Percentiles rank a stretch among this genome's conserved stretches.
Evolutionary conservation across 2,329 filamentous ascomycete genomes (phyloP).

Genomic region (Curvularia hawaiiensis): DNA sequence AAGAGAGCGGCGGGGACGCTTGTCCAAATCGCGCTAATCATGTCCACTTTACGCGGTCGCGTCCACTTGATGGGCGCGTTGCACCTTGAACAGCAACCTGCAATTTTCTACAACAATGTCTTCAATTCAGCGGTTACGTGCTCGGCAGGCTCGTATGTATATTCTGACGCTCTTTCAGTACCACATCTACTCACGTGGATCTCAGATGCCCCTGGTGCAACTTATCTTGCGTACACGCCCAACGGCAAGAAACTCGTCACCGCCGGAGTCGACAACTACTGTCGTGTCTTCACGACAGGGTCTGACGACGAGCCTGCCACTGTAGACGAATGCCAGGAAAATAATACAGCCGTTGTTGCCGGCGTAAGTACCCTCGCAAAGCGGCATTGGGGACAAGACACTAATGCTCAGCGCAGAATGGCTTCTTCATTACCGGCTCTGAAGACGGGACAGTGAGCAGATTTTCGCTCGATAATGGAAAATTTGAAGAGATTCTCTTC

Average conservation of each 20-base stretch:
- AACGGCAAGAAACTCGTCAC: conserved; percentile 87
- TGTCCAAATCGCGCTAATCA: conserved; percentile 13
- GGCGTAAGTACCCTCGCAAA: conserved; percentile 53
- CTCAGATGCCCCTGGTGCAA: conserved; percentile 80
- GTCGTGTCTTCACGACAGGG: conserved; percentile 89
- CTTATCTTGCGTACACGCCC: conserved; percentile 86
- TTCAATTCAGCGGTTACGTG: conserved; percentile 28
- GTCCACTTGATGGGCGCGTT: conserved; percentile 9
- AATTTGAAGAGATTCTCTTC: conserved; percentile 80
- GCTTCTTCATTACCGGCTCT: conserved; percentile 85
- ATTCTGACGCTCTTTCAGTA: background rate
- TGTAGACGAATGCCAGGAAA: conserved; percentile 88
- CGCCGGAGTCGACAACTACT: conserved; percentile 90
- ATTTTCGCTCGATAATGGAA: conserved; percentile 77
- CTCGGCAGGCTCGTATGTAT: conserved; percentile 42
- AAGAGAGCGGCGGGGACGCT: conserved; percentile 7
- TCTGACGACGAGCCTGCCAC: conserved; percentile 91
- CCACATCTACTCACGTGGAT: conserved; percentile 13
- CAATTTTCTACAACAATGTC: conserved; percentile 15
- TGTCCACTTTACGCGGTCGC: conserved; percentile 19
- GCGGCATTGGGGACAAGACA: background rate
- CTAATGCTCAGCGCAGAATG: conserved; percentile 58
- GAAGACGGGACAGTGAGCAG: conserved; percentile 97
- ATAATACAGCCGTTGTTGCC: conserved; percentile 79
- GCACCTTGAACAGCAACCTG: conserved; percentile 9